These are phyloP conservation scores for Hymenoscyphus scutula DNA, from an alignment of 2,329 filamentous ascomycete species.

Conservation along the genomic window DNA sequence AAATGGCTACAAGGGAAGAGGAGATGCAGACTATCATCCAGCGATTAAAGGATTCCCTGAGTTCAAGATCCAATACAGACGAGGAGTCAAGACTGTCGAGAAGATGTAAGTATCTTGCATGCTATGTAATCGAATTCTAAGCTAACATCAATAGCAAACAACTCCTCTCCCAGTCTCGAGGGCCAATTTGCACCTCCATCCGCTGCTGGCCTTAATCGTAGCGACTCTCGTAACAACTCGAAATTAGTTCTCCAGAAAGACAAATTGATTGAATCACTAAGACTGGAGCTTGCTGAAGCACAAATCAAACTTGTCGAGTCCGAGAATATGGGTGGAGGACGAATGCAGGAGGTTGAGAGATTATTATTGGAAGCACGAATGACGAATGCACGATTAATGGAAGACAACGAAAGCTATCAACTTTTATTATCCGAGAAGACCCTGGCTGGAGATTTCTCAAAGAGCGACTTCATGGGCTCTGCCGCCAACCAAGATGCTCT, in stretches of 20 bases:
- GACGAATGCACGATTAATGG: conserved; percentile 93
- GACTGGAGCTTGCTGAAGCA: conserved; percentile 88
- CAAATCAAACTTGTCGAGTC: conserved; percentile 95
- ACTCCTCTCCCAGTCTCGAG: conserved; percentile 67
- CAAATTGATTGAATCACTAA: conserved; percentile 88
- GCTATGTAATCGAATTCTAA: neutral
- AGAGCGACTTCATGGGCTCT: conserved; percentile 71
- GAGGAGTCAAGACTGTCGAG: conserved; percentile 57
- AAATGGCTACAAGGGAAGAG: conserved; percentile 78
- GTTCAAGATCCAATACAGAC: conserved; percentile 63
- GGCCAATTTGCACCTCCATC: conserved; percentile 84
- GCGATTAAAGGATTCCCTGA: conserved; percentile 83
- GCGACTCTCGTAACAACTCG: conserved; percentile 85
- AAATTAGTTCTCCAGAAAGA: conserved; percentile 93
- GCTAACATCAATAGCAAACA: conserved; percentile 38
- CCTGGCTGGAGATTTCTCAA: conserved; percentile 87
- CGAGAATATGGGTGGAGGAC: conserved; percentile 86
- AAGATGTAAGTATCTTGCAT: conserved; percentile 47
- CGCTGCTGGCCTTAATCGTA: conserved; percentile 78
- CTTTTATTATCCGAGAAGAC: conserved; percentile 92
- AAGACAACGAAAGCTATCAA: conserved; percentile 98
- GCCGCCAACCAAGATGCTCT: conserved; percentile 62
- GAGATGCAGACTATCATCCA: conserved; percentile 90
- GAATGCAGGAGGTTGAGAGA: conserved; percentile 85
- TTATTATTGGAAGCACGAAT: conserved; percentile 88